Conservation (phyloP, 2,329 filamentous ascomycete genomes). For the Fusarium lyarnte region DNA sequence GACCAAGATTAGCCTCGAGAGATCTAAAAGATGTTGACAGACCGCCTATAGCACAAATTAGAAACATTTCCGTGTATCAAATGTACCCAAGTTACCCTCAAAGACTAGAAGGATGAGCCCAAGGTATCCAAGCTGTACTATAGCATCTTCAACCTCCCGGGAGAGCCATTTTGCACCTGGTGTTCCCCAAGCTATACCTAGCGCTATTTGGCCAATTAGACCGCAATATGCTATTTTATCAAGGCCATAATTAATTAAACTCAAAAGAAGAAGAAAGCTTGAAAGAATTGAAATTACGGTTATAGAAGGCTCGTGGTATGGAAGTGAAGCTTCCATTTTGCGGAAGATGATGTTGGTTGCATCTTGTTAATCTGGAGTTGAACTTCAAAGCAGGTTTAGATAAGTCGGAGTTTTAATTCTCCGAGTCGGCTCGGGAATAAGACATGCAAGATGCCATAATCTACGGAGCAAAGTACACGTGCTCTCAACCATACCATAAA, state of each 20-base stretch:
- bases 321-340: constrained; percentile 45
- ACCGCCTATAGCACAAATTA: constrained; percentile 55
- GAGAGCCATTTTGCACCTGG: constrained; percentile 71
- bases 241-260: constrained; percentile 64
- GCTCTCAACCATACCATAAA: not conserved
- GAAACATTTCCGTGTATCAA: rapidly evolving
- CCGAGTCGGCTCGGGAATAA: not conserved
- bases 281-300: constrained; percentile 66
- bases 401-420: not conserved
- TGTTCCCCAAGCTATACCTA: constrained; percentile 76
- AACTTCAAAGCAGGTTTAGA: not conserved
- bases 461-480: not conserved
- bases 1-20: constrained; percentile 66
- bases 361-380: not conserved
- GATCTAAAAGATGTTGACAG: constrained; percentile 51
- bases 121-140: constrained; percentile 76
- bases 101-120: constrained; percentile 78
- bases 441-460: too few relatives aligned
- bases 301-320: constrained; percentile 73
- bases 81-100: constrained; percentile 58
- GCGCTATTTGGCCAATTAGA: constrained; percentile 74
- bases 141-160: constrained; percentile 58
- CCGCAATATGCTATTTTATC: constrained; percentile 74
- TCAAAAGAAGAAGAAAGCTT: constrained; percentile 71
- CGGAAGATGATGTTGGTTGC: not conserved